phyloP scores from a whole-genome alignment of 306 rosid genomes.

The Casuarina glauca region DNA sequence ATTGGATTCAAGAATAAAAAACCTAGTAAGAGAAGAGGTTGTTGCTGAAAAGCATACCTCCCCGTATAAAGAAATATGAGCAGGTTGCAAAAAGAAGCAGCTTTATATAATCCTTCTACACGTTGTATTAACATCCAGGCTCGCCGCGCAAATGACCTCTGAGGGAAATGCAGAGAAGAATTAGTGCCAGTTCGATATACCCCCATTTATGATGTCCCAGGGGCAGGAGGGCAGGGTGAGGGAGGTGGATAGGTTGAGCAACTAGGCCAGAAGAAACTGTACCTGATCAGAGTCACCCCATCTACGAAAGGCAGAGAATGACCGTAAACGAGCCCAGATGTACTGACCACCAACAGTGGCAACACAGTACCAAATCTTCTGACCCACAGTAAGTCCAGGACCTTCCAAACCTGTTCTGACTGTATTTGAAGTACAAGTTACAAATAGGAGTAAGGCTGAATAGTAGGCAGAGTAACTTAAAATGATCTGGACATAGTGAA shows the following conservation, averaged over 20 bases:
- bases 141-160: conserved; percentile 88
- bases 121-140: conserved; percentile 79
- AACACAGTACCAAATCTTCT: conserved; percentile 90
- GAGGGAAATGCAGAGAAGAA: conserved; percentile 32
- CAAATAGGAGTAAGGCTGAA: not conserved
- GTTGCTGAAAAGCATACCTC: conserved; percentile 47
- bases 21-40: conserved; percentile 6
- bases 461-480: not conserved
- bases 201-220: not conserved
- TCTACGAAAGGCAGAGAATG: conserved; percentile 98
- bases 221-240: conserved; percentile 6
- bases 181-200: conserved; percentile 23
- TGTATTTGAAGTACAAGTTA: conserved; percentile 33
- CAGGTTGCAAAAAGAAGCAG: conserved; percentile 92
- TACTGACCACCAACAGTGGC: conserved; percentile 97
- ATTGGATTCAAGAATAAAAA: conserved; percentile 7
- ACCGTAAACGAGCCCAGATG: conserved; percentile 89
- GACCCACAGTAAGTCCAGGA: conserved; percentile 90
- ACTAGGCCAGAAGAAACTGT: conserved; percentile 19
- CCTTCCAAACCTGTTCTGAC: conserved; percentile 98
- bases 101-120: conserved; percentile 86
- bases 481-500: not conserved
- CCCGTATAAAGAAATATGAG: conserved; percentile 96
- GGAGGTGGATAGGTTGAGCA: not conserved
- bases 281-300: conserved; percentile 99